A percentile compares a stretch with the other conserved stretches of the same genome.
Conservation (phyloP, 2,329 filamentous ascomycete species). For the Ophiostoma piceae region DNA sequence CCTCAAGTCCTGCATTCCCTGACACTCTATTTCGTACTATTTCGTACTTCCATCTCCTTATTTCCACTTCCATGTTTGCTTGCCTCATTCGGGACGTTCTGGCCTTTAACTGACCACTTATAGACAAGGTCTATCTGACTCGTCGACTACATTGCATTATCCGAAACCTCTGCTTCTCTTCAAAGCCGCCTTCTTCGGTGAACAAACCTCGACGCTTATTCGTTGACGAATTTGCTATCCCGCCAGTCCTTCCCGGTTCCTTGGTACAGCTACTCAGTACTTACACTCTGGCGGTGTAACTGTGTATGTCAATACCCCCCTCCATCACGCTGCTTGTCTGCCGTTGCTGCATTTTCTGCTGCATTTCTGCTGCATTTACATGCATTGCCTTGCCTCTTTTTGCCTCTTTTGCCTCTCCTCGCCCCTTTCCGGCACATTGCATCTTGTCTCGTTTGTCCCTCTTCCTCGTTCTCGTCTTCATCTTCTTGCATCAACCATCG, state of each 20-base stretch:
- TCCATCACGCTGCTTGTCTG: not conserved
- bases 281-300: constrained; percentile 1
- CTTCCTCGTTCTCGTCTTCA: not conserved
- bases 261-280: not conserved
- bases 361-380: not conserved
- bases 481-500: not conserved
- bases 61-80: constrained; percentile 7
- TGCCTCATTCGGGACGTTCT: not conserved
- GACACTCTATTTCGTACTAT: not conserved
- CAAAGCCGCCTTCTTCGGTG: not conserved
- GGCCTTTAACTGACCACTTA: constrained; percentile 8
- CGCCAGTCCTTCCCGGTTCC: not conserved
- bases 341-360: not conserved
- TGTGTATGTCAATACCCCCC: not conserved
- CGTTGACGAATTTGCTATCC: not conserved
- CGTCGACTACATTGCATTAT: not conserved
- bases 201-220: not conserved
- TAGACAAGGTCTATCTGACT: constrained; percentile 8
- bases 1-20: not conserved
- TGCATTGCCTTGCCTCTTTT: not conserved
- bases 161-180: not conserved
- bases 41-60: not conserved
- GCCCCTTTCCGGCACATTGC: not conserved
- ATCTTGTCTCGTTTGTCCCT: not conserved
- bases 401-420: too few species aligned